Base-by-base conservation (phyloP, 805 yeast genomes). In the Candida insectalens region DNA sequence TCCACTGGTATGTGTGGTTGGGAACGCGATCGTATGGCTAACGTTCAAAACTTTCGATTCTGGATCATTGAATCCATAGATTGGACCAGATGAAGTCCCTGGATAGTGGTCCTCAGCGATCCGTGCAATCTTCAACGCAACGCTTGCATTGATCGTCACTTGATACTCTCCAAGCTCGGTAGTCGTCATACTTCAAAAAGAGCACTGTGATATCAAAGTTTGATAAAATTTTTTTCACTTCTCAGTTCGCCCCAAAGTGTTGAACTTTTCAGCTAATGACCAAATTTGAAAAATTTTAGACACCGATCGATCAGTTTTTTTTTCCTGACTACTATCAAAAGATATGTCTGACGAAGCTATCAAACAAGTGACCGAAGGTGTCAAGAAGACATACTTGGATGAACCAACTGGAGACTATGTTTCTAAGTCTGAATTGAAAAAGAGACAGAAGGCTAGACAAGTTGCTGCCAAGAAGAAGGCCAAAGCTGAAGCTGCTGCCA, bases 371-470 rank as follows among this genome's bases (percentile, higher is more conserved):
- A 59, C 94, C 35, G 96, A 87, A 51, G 60, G 63, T 55, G 35
- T 69, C 56, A 62, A 59, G 41, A 81, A 80, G 55, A 82, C 83
- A 57, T 80, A 81, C 60, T 68, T 89, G 47, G 98, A 89, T 59
- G 95, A 87, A 39, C 94, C 65, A 49, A 92, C 97, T 42, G 97
- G 97, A 32, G 98, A 89, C 65, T 83, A 76, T 63, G 95, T 89
- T 30, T 92, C 97, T 54, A 89, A 89, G 69, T 71, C 92, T 41
- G 98, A 89, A 64, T 77, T 89, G 65, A 89, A 89, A 71, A 85
- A 83, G 71, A 82, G 98, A 67, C 85, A 83, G 63, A 92, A 92
- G 72, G 69, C 69, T 45, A 79, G 97, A 61, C 82, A 77, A 49
- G 63, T 72, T 38, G 96, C 85, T 51, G 84, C 82, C 50, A 84